Conservation (phyloP, 1,139 yeast species). For the Sugiyamaella pinicola region DNA sequence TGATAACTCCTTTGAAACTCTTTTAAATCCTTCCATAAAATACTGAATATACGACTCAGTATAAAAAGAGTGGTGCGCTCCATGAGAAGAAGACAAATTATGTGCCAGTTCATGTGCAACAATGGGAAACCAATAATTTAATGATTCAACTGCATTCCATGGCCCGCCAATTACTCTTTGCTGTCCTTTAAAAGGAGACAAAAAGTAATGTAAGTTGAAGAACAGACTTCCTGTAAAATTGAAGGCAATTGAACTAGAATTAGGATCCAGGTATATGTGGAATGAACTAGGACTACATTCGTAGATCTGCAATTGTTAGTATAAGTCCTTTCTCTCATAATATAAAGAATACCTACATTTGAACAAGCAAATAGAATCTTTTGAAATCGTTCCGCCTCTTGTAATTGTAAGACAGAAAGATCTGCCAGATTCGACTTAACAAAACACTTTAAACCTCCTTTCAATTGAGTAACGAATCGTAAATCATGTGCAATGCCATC, state of each 20-base stretch:
- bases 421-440: conserved; percentile 14
- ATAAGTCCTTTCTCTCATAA: not conserved
- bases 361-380: conserved; percentile 20
- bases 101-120: conserved; percentile 49
- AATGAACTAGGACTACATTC: conserved; percentile 32
- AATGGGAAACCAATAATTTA: conserved; percentile 46
- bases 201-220: conserved; percentile 43
- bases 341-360: conserved; percentile 15
- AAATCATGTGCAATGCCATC: conserved; percentile 7
- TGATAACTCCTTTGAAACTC: conserved; percentile 1
- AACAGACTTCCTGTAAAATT: conserved; percentile 44
- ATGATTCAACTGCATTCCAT: conserved; percentile 31
- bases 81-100: conserved; percentile 43
- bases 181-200: conserved; percentile 24
- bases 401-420: conserved; percentile 16
- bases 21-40: conserved; percentile 31
- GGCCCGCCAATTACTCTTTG: conserved; percentile 25
- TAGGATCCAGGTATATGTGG: conserved; percentile 38
- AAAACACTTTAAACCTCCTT: conserved; percentile 19
- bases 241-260: conserved; percentile 41
- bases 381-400: conserved; percentile 24
- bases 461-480: conserved; percentile 3
- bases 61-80: conserved; percentile 44
- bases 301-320: conserved; percentile 27
- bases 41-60: conserved; percentile 41